These are phyloP conservation scores for Keithomyces neogunnii DNA, from an alignment of 2,329 filamentous ascomycete species.

Conservation along the genomic window DNA sequence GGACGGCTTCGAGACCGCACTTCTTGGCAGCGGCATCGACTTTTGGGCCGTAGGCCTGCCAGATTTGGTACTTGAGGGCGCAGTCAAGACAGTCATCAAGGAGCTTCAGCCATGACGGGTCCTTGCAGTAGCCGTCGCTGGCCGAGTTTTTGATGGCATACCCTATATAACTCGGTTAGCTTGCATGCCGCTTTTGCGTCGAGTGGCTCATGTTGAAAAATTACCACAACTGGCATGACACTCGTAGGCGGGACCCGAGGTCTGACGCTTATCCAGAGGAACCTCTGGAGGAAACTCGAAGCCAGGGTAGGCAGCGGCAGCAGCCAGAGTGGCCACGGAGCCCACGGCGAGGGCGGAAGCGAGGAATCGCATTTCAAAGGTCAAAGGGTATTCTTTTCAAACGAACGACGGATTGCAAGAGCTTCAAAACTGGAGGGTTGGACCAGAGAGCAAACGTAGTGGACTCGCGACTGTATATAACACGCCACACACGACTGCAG, in stretches of 20 bases:
- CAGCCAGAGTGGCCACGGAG: conserved; percentile 18
- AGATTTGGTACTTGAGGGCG: conserved; percentile 32
- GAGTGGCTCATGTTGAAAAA: conserved; percentile 8
- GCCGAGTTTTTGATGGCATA: conserved; percentile 19
- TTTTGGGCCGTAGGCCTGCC: conserved; percentile 31
- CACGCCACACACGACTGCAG: not conserved
- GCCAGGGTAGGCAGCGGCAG: conserved; percentile 12
- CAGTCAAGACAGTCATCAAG: conserved; percentile 37
- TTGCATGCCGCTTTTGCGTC: too few relatives aligned
- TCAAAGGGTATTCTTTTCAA: not conserved
- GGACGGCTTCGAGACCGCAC: conserved; percentile 20
- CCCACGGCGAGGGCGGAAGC: conserved; percentile 17
- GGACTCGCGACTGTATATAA: not conserved
- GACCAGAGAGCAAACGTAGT: not conserved
- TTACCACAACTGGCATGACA: conserved; percentile 44
- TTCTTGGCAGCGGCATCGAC: conserved; percentile 27
- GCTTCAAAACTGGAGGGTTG: not conserved
- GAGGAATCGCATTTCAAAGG: conserved; percentile 20
- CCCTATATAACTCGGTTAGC: conserved; percentile 14
- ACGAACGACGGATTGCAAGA: conserved; percentile 7
- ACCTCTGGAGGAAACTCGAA: conserved; percentile 20
- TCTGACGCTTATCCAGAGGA: conserved; percentile 34
- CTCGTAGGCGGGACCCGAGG: conserved; percentile 28
- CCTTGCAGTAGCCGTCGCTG: conserved; percentile 21
- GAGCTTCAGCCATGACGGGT: conserved; percentile 28